Evolutionary conservation across 768 basidiomycete genomes (phyloP).

Genomic region (Tulasnella sp.): DNA sequence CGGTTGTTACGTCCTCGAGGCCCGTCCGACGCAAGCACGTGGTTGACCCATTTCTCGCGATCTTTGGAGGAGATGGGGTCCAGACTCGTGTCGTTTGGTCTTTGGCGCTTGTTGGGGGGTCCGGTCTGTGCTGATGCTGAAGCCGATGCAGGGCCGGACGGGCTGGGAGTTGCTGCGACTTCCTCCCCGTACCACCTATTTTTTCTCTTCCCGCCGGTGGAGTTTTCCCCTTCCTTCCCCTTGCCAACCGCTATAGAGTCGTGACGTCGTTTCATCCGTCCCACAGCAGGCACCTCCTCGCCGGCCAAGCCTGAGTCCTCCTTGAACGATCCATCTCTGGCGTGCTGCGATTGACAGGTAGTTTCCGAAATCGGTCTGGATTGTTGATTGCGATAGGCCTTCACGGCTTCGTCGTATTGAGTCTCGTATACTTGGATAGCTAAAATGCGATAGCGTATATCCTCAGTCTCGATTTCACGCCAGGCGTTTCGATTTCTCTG

Average conservation of each 20-base stretch:
- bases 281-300: no score
- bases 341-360: no score
- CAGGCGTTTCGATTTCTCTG: background rate
- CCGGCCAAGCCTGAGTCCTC: no score
- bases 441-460: background rate
- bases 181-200: background rate
- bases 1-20: conserved; percentile 47
- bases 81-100: background rate
- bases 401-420: background rate
- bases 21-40: background rate
- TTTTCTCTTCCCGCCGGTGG: background rate
- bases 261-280: background rate
- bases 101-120: background rate
- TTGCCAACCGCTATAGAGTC: background rate
- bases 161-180: background rate
- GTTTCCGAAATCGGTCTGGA: background rate
- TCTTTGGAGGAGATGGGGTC: background rate
- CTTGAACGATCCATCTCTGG: no score
- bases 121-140: background rate
- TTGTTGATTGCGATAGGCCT: background rate
- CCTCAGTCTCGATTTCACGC: background rate
- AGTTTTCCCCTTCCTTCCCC: background rate
- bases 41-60: background rate
- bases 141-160: background rate
- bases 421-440: background rate